Percentiles rank a stretch among this genome's conserved stretches.
Conservation (phyloP, 1,139 yeast species). For the Debaryomyces psychrophilus region DNA sequence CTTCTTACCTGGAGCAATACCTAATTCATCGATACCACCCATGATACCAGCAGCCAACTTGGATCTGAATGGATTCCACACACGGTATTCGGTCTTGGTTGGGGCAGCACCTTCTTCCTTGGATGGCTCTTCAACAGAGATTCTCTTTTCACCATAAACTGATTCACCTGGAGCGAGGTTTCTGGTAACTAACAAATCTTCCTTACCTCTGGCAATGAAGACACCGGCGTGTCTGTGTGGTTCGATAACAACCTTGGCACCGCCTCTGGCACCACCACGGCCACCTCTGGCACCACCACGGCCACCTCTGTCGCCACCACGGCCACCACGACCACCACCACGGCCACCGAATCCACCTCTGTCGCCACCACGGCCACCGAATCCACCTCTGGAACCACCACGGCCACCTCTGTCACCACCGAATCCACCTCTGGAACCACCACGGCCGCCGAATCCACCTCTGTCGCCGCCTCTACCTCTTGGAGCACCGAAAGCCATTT, state of each 20-base stretch:
- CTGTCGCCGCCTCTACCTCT: slow-evolving; percentile 46
- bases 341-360: slow-evolving; percentile 36
- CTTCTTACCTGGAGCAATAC: slow-evolving; percentile 97
- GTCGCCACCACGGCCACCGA: slow-evolving; percentile 31
- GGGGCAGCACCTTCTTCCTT: slow-evolving; percentile 86
- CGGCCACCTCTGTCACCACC: slow-evolving; percentile 25
- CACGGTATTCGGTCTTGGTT: slow-evolving; percentile 97
- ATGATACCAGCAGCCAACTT: slow-evolving; percentile 99
- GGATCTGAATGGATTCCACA: slow-evolving; percentile 99
- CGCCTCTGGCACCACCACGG: slow-evolving; percentile 65
- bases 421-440: slow-evolving; percentile 55
- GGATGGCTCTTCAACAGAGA: slow-evolving; percentile 88
- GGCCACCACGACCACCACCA: slow-evolving; percentile 37
- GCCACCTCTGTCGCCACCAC: slow-evolving; percentile 47
- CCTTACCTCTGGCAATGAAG: slow-evolving; percentile 99
- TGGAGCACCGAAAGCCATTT: slow-evolving; percentile 40
- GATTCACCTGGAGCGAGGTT: slow-evolving; percentile 98
- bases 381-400: slow-evolving; percentile 28
- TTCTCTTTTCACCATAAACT: slow-evolving; percentile 97
- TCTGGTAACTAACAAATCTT: slow-evolving; percentile 95
- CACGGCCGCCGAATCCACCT: slow-evolving; percentile 55
- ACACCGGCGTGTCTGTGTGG: slow-evolving; percentile 99
- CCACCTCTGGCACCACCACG: slow-evolving; percentile 55
- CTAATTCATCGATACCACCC: slow-evolving; percentile 98
- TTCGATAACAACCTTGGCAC: slow-evolving; percentile 95